These are phyloP conservation scores for Lactifluus rugatus DNA, from an alignment of 768 basidiomycete species.

Conservation along the genomic window DNA sequence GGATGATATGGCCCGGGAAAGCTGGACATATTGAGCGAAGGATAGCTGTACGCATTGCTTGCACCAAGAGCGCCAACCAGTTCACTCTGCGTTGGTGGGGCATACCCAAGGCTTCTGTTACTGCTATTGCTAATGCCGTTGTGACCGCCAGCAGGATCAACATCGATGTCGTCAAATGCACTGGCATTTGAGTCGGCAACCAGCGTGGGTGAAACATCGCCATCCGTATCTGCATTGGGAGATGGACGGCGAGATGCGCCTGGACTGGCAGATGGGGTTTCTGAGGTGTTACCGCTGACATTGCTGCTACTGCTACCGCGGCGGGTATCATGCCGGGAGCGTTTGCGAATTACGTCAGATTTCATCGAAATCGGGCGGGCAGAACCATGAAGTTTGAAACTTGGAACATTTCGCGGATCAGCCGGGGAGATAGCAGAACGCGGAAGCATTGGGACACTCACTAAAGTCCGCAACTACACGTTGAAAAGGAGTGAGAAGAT, in stretches of 20 bases:
- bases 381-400: constrained; percentile 77
- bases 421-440: not conserved
- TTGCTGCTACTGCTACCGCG: constrained; percentile 31
- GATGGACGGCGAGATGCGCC: constrained; percentile 67
- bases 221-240: constrained; percentile 40
- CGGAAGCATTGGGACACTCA: constrained; percentile 27
- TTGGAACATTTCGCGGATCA: constrained; percentile 20
- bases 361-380: constrained; percentile 87
- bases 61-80: constrained; percentile 38
- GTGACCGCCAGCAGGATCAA: constrained; percentile 36
- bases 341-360: constrained; percentile 81
- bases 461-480: constrained; percentile 65
- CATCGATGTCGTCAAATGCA: constrained; percentile 9
- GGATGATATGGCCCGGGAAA: constrained; percentile 72
- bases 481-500: not conserved
- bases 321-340: constrained; percentile 72
- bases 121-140: constrained; percentile 27
- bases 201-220: constrained; percentile 45
- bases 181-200: constrained; percentile 48
- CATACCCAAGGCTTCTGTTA: constrained; percentile 27
- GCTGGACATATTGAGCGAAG: constrained; percentile 30
- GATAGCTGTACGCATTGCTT: constrained; percentile 25
- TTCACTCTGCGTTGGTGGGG: constrained; percentile 38
- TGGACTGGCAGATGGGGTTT: constrained; percentile 68
- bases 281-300: constrained; percentile 35